phyloP scores from a whole-genome alignment of 163 green algal genomes.

The Chloromonas sp. region DNA sequence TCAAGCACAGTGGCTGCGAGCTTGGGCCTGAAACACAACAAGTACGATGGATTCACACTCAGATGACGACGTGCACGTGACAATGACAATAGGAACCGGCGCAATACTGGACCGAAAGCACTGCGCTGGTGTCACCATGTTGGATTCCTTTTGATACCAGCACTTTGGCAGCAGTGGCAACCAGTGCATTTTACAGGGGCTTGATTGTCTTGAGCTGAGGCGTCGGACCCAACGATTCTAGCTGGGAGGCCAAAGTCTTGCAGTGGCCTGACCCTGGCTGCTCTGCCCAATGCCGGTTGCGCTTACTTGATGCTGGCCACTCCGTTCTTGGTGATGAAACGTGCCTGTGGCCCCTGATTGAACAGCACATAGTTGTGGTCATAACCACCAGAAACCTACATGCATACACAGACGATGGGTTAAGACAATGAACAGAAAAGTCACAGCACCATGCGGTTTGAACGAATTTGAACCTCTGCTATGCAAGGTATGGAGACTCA shows the following conservation, averaged over 20 bases:
- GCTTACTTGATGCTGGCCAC: constrained; percentile 20
- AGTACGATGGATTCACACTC: neutral
- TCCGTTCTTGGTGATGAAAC: constrained; percentile 24
- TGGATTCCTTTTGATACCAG: neutral
- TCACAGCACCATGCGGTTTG: too few species aligned
- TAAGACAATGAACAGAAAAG: too few species aligned
- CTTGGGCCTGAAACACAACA: constrained; percentile 32
- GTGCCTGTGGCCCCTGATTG: constrained; percentile 26
- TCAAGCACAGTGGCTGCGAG: constrained; percentile 44
- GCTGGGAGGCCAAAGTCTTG: too few species aligned
- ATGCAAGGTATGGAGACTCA: too few species aligned
- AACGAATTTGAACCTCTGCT: too few species aligned
- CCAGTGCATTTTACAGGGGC: too few species aligned
- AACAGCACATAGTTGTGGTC: constrained; percentile 64
- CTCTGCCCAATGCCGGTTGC: too few species aligned
- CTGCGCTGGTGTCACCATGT: neutral
- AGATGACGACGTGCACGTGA: neutral
- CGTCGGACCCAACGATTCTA: too few species aligned
- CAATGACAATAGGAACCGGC: neutral
- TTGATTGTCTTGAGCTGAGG: too few species aligned
- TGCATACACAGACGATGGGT: neutral
- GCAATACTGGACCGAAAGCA: neutral
- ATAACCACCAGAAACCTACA: constrained; percentile 35
- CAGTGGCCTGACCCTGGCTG: too few species aligned
- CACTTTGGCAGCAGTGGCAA: too few species aligned